Conservation (phyloP, 2,329 filamentous ascomycete genomes). For the Colletotrichum gloeosporioides region DNA sequence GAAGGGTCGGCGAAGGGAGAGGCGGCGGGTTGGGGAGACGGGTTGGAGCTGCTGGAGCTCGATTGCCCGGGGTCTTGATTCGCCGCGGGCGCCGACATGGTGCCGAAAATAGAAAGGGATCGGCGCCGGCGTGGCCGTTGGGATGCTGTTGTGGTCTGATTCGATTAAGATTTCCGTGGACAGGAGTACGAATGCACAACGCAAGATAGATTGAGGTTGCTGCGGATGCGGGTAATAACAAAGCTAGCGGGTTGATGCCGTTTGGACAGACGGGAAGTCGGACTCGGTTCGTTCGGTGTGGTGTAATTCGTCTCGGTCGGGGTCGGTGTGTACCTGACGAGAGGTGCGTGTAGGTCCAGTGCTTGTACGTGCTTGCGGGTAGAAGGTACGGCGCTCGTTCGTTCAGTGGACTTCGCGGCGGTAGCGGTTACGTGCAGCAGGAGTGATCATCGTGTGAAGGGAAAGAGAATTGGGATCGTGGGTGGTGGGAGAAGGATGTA, state of each 20-base stretch:
- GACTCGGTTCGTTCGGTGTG: not conserved
- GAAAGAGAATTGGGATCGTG: not conserved
- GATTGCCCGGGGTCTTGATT: not conserved
- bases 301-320: not conserved
- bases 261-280: not conserved
- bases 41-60: not conserved
- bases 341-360: not conserved
- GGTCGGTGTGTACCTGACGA: not conserved
- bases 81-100: not conserved
- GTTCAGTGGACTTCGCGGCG: slow-evolving; percentile 15
- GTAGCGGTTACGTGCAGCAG: slow-evolving; percentile 8
- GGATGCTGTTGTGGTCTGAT: not conserved
- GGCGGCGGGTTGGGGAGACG: not conserved
- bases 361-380: not conserved
- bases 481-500: not conserved
- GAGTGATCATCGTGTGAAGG: slow-evolving; percentile 1
- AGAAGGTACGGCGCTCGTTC: not conserved
- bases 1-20: slow-evolving; percentile 3
- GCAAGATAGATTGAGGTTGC: not conserved
- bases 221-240: not conserved
- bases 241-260: not conserved
- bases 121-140: not conserved
- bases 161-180: not conserved
- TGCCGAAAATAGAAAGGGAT: slow-evolving; percentile 2
- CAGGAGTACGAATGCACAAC: not conserved